phyloP scores from a whole-genome alignment of 345 rosid species.

The Triadica sebifera region DNA sequence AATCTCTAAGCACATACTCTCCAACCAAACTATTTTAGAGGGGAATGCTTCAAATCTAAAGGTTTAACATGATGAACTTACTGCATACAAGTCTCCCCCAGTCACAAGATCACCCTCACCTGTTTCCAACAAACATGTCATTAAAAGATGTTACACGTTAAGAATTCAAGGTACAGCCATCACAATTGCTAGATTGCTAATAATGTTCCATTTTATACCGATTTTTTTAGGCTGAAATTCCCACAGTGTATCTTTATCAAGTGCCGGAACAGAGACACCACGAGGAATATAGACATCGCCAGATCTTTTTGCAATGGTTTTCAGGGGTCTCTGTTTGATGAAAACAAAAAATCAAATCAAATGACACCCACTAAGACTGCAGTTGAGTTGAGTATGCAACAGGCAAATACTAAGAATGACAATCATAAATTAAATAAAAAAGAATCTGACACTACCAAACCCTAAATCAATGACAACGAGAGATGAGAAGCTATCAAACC shows the following conservation, averaged over 20 bases:
- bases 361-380: not conserved
- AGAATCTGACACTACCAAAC: not conserved
- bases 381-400: not conserved
- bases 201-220: slow-evolving; percentile 39
- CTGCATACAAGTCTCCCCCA: slow-evolving; percentile 99
- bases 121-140: slow-evolving; percentile 32
- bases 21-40: not conserved
- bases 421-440: not conserved
- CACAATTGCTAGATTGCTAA: slow-evolving; percentile 1
- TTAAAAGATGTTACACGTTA: slow-evolving; percentile 14
- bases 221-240: slow-evolving; percentile 88
- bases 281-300: slow-evolving; percentile 99
- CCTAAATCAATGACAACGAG: not conserved
- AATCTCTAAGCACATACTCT: not conserved
- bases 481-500: slow-evolving; percentile 43
- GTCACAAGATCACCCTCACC: slow-evolving; percentile 96
- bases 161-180: not conserved
- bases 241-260: slow-evolving; percentile 92
- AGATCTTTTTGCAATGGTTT: slow-evolving; percentile 87
- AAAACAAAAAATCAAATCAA: slow-evolving; percentile 4
- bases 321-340: slow-evolving; percentile 81
- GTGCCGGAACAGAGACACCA: slow-evolving; percentile 97
- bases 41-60: slow-evolving; percentile 9
- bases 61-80: slow-evolving; percentile 44
- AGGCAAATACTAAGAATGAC: not conserved